A percentile compares a stretch with the other conserved stretches of the same genome.
These are phyloP conservation scores for Mycosarcoma maydis DNA, from an alignment of 1,284 basidiomycete genomes.

Conservation along the genomic window DNA sequence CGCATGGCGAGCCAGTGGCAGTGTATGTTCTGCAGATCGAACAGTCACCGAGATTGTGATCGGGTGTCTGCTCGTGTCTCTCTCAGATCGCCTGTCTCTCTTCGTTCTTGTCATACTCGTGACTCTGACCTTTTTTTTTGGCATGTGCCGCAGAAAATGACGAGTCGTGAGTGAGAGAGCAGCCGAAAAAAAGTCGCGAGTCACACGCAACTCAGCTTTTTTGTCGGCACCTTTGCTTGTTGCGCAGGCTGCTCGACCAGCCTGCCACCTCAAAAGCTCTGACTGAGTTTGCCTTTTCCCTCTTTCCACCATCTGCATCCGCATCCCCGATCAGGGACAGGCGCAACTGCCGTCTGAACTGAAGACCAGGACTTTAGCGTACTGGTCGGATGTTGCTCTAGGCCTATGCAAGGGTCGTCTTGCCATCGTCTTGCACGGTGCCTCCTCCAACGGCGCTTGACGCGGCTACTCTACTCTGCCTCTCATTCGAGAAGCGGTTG, in stretches of 20 bases:
- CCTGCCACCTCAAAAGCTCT: too few species aligned
- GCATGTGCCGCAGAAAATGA: too few species aligned
- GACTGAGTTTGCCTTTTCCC: neutral
- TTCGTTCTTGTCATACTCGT: too few species aligned
- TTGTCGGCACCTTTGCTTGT: neutral
- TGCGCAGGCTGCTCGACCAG: too few species aligned
- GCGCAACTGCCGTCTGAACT: too few species aligned
- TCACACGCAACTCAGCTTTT: neutral
- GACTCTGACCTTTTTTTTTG: too few species aligned
- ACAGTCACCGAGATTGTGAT: neutral
- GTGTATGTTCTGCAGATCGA: neutral
- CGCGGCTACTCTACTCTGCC: neutral
- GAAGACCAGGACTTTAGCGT: too few species aligned
- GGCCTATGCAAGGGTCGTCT: slow-evolving; percentile 41
- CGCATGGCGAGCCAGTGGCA: too few species aligned
- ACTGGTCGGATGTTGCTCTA: slow-evolving; percentile 7
- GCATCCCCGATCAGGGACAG: neutral
- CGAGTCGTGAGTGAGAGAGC: too few species aligned
- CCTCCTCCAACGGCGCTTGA: slow-evolving; percentile 20
- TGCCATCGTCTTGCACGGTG: slow-evolving; percentile 42
- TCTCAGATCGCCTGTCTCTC: too few species aligned
- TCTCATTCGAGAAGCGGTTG: neutral
- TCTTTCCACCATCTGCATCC: neutral
- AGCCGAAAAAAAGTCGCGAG: too few species aligned
- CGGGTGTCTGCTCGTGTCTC: neutral